Conservation (phyloP, 805 yeast genomes). For the Clavispora fructus region DNA sequence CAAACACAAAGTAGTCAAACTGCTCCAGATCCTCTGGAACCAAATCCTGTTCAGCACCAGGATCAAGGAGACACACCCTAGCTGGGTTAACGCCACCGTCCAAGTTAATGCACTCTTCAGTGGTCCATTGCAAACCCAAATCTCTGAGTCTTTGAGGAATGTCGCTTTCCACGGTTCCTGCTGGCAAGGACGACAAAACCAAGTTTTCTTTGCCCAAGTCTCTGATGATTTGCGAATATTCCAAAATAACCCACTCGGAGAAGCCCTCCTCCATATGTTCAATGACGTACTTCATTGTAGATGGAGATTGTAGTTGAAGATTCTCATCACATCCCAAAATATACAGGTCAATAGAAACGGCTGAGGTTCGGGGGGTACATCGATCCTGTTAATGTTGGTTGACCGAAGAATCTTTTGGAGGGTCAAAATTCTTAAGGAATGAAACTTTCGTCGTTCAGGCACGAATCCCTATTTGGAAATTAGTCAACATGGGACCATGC, state of each 20-base stretch:
- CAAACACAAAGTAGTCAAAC: slow-evolving; percentile 89
- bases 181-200: slow-evolving; percentile 70
- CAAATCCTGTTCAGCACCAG: slow-evolving; percentile 73
- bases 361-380: too few species aligned
- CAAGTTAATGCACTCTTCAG: slow-evolving; percentile 57
- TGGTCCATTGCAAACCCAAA: slow-evolving; percentile 77
- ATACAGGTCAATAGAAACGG: slow-evolving; percentile 5
- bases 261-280: slow-evolving; percentile 98
- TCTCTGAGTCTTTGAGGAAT: slow-evolving; percentile 58
- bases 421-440: too few species aligned
- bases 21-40: slow-evolving; percentile 58
- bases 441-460: too few species aligned
- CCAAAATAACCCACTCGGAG: slow-evolving; percentile 92
- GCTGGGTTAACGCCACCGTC: slow-evolving; percentile 40
- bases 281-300: slow-evolving; percentile 76
- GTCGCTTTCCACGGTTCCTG: slow-evolving; percentile 50
- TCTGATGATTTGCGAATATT: slow-evolving; percentile 73
- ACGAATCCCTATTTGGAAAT: too few species aligned
- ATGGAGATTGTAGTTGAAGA: not conserved
- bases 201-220: slow-evolving; percentile 80
- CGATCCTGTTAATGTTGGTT: too few species aligned
- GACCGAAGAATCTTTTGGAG: too few species aligned
- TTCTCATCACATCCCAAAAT: not conserved
- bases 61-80: slow-evolving; percentile 81
- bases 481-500: too few species aligned